Conservation (phyloP, 1,284 basidiomycete species). For the Melanopsichium pennsylvanicum region DNA sequence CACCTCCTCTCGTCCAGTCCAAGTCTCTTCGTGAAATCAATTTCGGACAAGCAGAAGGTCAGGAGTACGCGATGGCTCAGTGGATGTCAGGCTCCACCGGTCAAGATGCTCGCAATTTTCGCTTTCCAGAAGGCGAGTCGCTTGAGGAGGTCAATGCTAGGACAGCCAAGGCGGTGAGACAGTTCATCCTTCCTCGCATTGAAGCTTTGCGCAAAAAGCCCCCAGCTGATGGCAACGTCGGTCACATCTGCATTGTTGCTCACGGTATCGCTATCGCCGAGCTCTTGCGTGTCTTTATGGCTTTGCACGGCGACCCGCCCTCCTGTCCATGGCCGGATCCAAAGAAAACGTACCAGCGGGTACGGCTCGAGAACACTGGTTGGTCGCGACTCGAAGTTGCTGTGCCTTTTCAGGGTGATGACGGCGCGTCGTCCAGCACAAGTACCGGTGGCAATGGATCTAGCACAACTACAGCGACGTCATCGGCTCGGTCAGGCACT, state of each 20-base stretch:
- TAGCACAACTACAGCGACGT: background rate
- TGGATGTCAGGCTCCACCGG: slow-evolving; percentile 43
- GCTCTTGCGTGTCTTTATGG: slow-evolving; percentile 53
- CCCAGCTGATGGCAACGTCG: slow-evolving; percentile 35
- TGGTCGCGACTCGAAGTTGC: slow-evolving; percentile 68
- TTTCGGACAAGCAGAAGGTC: slow-evolving; percentile 79
- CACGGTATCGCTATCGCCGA: slow-evolving; percentile 81
- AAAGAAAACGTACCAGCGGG: slow-evolving; percentile 65
- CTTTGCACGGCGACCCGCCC: slow-evolving; percentile 39
- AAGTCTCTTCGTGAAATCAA: slow-evolving; percentile 67
- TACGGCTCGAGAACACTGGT: slow-evolving; percentile 69
- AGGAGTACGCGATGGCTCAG: slow-evolving; percentile 67
- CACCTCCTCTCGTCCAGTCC: slow-evolving; percentile 70
- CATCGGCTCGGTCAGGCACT: background rate
- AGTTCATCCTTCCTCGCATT: slow-evolving; percentile 74
- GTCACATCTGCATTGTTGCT: slow-evolving; percentile 78
- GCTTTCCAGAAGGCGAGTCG: slow-evolving; percentile 78
- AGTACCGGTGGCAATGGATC: background rate
- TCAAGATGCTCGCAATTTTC: slow-evolving; percentile 69
- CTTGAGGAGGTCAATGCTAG: slow-evolving; percentile 74
- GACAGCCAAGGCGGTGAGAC: slow-evolving; percentile 72
- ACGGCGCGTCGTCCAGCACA: background rate
- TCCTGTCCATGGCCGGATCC: slow-evolving; percentile 59
- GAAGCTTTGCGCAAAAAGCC: slow-evolving; percentile 37
- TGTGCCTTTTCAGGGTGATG: slow-evolving; percentile 28